These are phyloP conservation scores for Senecio squalidus DNA, from an alignment of 140 eudicot species.

Conservation along the genomic window DNA sequence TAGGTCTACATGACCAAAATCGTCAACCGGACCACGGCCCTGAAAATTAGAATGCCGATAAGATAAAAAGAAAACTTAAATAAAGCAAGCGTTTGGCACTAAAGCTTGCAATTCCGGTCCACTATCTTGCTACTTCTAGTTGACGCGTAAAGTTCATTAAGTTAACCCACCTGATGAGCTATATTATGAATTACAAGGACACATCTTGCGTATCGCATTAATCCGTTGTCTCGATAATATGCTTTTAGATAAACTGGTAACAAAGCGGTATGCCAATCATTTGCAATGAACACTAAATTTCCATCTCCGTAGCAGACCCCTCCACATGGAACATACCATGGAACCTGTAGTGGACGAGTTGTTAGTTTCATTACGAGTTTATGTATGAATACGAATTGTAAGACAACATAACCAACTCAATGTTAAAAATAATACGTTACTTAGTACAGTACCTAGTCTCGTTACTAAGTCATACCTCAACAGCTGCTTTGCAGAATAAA, in stretches of 20 bases:
- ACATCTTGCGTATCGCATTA: slow-evolving; percentile 80
- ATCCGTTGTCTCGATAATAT: slow-evolving; percentile 83
- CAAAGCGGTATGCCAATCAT: slow-evolving; percentile 98
- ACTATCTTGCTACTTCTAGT: neutral
- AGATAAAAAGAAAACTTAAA: neutral
- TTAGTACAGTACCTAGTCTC: neutral
- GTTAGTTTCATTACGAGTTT: neutral
- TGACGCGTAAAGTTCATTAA: neutral
- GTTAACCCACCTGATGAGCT: slow-evolving; percentile 84
- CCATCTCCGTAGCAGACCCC: slow-evolving; percentile 98
- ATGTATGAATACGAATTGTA: neutral
- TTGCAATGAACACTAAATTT: slow-evolving; percentile 90
- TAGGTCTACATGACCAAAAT: slow-evolving; percentile 71
- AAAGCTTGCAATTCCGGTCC: neutral
- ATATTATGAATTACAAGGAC: slow-evolving; percentile 91
- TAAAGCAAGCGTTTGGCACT: neutral
- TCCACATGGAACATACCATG: slow-evolving; percentile 98
- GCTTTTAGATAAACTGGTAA: slow-evolving; percentile 93
- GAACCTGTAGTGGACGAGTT: slow-evolving; percentile 54
- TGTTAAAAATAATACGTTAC: neutral
- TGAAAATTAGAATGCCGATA: slow-evolving; percentile 15
- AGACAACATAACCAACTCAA: neutral
- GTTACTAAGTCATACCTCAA: slow-evolving; percentile 65
- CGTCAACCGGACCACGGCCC: slow-evolving; percentile 96
- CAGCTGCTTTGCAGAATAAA: slow-evolving; percentile 95